These are phyloP conservation scores for Ceratobasidium sp. DNA, from an alignment of 1,284 basidiomycete species.

Conservation along the genomic window DNA sequence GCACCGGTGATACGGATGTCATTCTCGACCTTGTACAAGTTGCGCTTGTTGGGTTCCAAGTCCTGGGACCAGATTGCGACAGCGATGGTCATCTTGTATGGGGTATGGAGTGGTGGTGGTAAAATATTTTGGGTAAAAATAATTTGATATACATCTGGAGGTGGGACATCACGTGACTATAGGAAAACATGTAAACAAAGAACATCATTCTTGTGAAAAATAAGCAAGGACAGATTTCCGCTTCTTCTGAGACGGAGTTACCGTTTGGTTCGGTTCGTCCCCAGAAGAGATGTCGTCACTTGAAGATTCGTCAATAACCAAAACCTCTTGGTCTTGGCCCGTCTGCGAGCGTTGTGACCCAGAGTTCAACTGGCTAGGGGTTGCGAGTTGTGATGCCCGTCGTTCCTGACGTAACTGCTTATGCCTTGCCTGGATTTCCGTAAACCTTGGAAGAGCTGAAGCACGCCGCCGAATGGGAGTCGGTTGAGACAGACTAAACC, in stretches of 20 bases:
- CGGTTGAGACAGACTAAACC: background rate
- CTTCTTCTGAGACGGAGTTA: constrained; percentile 8
- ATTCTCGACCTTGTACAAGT: constrained; percentile 27
- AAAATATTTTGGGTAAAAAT: constrained; percentile 27
- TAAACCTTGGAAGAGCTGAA: constrained; percentile 11
- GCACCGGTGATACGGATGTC: constrained; percentile 35
- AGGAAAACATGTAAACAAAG: constrained; percentile 1
- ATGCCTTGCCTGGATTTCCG: background rate
- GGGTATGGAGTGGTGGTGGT: constrained; percentile 10
- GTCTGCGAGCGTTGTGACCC: background rate
- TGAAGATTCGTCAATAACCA: constrained; percentile 14
- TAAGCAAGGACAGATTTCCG: constrained; percentile 13
- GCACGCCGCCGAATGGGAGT: constrained; percentile 3
- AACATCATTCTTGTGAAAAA: constrained; percentile 8
- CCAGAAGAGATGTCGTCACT: constrained; percentile 9
- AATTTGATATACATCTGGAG: constrained; percentile 27
- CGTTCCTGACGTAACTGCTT: background rate
- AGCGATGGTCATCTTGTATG: constrained; percentile 1
- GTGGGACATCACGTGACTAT: constrained; percentile 23
- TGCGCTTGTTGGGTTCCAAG: constrained; percentile 31
- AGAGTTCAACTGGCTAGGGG: background rate
- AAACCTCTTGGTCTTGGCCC: background rate
- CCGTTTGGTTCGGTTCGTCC: background rate
- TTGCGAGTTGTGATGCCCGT: background rate
- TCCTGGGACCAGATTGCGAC: constrained; percentile 37